Evolutionary conservation across 2,329 filamentous ascomycete species (phyloP), one percentile per base, ranked within the genome.

Genomic region (Massarina eburnea): DNA sequence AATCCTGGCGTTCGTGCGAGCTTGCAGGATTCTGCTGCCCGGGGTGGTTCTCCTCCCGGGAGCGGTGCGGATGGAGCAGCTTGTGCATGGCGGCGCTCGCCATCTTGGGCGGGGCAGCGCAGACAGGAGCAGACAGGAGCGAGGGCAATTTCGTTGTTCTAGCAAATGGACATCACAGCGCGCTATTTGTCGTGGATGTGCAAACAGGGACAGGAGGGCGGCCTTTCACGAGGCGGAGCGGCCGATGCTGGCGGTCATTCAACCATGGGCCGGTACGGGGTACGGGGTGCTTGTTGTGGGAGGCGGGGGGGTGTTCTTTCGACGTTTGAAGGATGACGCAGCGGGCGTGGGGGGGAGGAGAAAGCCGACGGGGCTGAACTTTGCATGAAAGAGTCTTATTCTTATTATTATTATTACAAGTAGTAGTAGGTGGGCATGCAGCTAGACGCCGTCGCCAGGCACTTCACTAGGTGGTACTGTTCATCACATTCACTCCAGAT

Each of bases 1-100:
- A 63, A 49, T 67, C 61, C 52, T 63, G 61, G 50, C 60, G 59
- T 44, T 68, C 60, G 54, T 67, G 57, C 45, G 59, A 54, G 24
- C 56, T 54, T 30, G 54, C 45, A n/a, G 54, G 48, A 35, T 63
- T 54, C 38, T 56, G 43, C 34, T 46, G 38, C 35, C 50, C 46
- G 17, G 48, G 35, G 26, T 45, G 41, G 43, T 56, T 48, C 49
- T 65, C 59, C 42, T 60, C 58, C 39, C 62, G 57, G 43, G 53
- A 55, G 48, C 60, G 61, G 55, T 65, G 60, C 51, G 63, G 64
- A 54, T 68, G 64, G 44, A 71, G 56, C 50, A 71, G 62, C 51
- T 66, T 64, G 51, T 70, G 64, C 43, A 71, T 58, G 38, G 61
- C 59, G 34, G 65, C 63, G 48, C 65, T 66, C 46, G 67, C 67